These are phyloP conservation scores for Puccinia horiana DNA, from an alignment of 1,284 basidiomycete species.

Conservation along the genomic window DNA sequence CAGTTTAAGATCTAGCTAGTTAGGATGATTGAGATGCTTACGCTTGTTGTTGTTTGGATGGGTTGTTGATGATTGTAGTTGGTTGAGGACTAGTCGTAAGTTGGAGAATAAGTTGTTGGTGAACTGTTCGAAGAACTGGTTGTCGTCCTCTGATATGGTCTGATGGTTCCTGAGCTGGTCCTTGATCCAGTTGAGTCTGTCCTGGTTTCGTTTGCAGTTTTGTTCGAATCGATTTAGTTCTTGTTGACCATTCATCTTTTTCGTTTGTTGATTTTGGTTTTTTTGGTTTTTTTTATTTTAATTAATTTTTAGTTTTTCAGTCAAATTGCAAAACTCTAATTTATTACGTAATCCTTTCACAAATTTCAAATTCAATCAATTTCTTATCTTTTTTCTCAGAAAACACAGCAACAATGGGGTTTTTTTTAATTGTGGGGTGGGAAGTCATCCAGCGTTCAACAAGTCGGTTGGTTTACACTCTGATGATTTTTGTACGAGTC, in stretches of 20 bases:
- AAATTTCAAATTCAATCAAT: no score
- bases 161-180: slow-evolving; percentile 1
- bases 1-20: not conserved
- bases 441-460: no score
- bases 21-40: not conserved
- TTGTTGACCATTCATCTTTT: not conserved
- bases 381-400: no score
- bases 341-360: no score
- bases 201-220: not conserved
- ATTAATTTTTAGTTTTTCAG: no score
- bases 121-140: slow-evolving; percentile 18
- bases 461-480: no score
- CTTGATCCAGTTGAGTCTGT: slow-evolving; percentile 14
- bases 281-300: no score
- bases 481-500: no score
- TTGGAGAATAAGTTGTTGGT: not conserved
- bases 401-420: no score
- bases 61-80: not conserved
- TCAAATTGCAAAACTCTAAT: no score
- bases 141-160: slow-evolving; percentile 14
- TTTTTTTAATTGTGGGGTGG: no score
- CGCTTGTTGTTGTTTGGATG: not conserved
- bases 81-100: not conserved
- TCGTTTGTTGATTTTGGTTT: no score
- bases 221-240: not conserved